Percentiles rank a stretch among this genome's conserved stretches.
phyloP scores from a whole-genome alignment of 306 rosid genomes.

The Argentina anserina region DNA sequence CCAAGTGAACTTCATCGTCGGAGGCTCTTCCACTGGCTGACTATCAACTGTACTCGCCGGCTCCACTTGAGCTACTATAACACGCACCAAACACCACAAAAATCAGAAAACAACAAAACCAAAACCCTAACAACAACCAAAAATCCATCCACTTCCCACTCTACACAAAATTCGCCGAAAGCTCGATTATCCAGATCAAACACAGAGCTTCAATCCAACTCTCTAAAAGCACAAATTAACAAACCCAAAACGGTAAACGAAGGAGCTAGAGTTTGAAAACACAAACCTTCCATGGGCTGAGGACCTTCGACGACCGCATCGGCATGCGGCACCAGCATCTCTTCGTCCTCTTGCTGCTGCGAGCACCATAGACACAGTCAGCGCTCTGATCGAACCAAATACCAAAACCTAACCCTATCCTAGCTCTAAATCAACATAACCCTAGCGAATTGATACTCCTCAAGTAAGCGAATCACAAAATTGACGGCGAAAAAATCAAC shows the following conservation, averaged over 20 bases:
- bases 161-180: not conserved
- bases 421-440: slow-evolving; percentile 34
- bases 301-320: slow-evolving; percentile 56
- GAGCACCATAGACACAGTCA: slow-evolving; percentile 27
- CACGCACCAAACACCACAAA: slow-evolving; percentile 17
- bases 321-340: slow-evolving; percentile 57
- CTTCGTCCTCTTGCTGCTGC: slow-evolving; percentile 63
- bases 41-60: slow-evolving; percentile 42
- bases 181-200: slow-evolving; percentile 18
- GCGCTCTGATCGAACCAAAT: slow-evolving; percentile 27
- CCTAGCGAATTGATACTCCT: slow-evolving; percentile 31
- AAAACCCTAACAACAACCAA: slow-evolving; percentile 13
- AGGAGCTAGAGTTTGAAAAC: not conserved
- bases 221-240: not conserved
- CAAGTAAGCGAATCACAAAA: slow-evolving; percentile 13
- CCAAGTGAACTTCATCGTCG: slow-evolving; percentile 65
- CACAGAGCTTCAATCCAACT: slow-evolving; percentile 13
- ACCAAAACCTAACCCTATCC: slow-evolving; percentile 36
- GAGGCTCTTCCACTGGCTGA: slow-evolving; percentile 61
- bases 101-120: slow-evolving; percentile 10
- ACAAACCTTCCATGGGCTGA: slow-evolving; percentile 62
- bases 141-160: not conserved
- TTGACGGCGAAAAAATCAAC: slow-evolving; percentile 10
- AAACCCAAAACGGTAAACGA: slow-evolving; percentile 8
- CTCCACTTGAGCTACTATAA: slow-evolving; percentile 39